Evolutionary conservation across 441 rosid genomes (phyloP).

Genomic region (Viola pubescens): DNA sequence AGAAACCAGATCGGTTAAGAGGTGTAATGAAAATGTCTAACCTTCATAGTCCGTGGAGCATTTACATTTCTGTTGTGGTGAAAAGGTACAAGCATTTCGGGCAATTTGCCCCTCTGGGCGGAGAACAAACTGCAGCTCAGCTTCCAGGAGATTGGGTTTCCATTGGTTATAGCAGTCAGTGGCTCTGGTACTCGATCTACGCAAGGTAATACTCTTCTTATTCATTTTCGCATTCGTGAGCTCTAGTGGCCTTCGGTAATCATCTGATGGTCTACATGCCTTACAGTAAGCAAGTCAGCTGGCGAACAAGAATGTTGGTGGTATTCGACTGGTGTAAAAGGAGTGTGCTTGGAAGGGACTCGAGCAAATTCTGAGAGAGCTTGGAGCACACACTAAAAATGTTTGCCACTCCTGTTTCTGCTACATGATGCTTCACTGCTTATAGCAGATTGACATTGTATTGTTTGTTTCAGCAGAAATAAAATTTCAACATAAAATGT

Average conservation of each 20-base stretch:
- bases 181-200: slow-evolving; percentile 72
- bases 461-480: not conserved
- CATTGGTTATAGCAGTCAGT: slow-evolving; percentile 47
- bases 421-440: not conserved
- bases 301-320: slow-evolving; percentile 50
- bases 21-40: not conserved
- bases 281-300: slow-evolving; percentile 34
- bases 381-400: not conserved
- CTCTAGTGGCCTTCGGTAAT: not conserved
- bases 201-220: slow-evolving; percentile 34
- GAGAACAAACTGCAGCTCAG: slow-evolving; percentile 62
- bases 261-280: not conserved
- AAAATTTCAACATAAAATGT: not conserved
- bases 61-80: not conserved
- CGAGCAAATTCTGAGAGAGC: slow-evolving; percentile 37
- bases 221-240: not conserved
- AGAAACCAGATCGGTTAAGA: too few relatives aligned
- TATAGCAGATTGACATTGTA: not conserved
- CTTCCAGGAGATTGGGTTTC: slow-evolving; percentile 68
- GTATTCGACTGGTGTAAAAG: slow-evolving; percentile 42
- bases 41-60: too few relatives aligned
- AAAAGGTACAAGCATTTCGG: slow-evolving; percentile 55
- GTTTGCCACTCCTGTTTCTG: not conserved
- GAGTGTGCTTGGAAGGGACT: slow-evolving; percentile 45
- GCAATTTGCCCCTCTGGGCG: slow-evolving; percentile 70